These are phyloP conservation scores for Lactifluus hygrophoroides DNA, from an alignment of 768 basidiomycete genomes.

Conservation along the genomic window DNA sequence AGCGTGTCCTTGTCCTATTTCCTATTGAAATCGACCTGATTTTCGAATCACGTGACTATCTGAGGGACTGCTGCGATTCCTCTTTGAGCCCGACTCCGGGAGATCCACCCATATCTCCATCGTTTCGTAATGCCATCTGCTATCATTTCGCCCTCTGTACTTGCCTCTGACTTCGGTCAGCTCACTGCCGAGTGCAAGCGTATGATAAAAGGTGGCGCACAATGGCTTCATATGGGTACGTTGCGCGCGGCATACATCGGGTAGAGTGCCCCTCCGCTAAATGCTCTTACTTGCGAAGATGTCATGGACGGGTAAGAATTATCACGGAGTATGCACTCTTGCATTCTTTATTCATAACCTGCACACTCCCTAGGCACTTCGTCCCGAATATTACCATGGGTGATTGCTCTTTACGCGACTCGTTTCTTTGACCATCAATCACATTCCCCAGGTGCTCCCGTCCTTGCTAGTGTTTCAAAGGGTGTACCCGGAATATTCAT, in stretches of 20 bases:
- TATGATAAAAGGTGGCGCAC: conserved; percentile 91
- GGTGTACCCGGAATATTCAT: conserved; percentile 93
- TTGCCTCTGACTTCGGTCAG: conserved; percentile 95
- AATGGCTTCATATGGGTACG: conserved; percentile 98
- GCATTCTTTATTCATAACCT: conserved; percentile 1
- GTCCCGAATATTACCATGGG: conserved; percentile 99
- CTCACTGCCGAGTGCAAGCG: conserved; percentile 91
- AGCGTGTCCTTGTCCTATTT: neutral
- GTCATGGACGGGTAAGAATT: conserved; percentile 90
- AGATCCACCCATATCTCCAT: neutral
- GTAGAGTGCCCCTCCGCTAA: neutral
- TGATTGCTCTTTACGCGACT: conserved; percentile 27
- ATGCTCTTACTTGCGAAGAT: conserved; percentile 41
- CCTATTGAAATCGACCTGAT: no score
- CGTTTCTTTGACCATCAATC: neutral
- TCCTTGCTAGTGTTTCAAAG: conserved; percentile 78
- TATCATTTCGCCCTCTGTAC: conserved; percentile 94
- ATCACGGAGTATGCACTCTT: neutral
- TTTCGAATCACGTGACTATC: neutral
- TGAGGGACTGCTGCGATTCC: neutral
- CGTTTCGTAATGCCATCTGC: conserved; percentile 61
- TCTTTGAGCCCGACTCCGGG: neutral
- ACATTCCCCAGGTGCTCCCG: conserved; percentile 59
- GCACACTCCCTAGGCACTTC: conserved; percentile 61
- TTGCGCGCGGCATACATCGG: neutral